phyloP scores from a whole-genome alignment of 1,284 basidiomycete genomes.

The Testicularia cyperi region DNA sequence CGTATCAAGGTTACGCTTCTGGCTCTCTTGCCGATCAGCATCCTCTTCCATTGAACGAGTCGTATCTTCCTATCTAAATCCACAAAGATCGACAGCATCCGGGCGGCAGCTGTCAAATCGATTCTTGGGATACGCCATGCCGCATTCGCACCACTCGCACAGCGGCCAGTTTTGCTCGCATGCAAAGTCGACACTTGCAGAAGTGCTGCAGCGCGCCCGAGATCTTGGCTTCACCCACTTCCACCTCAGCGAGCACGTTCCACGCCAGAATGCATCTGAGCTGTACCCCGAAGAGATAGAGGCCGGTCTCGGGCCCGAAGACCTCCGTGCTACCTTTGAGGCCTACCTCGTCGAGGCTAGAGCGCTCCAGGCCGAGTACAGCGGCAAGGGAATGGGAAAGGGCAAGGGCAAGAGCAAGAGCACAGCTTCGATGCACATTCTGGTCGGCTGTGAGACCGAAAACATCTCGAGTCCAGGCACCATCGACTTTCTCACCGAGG shows the following conservation, averaged over 20 bases:
- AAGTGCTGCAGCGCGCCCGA: constrained; percentile 78
- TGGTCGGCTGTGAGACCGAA: constrained; percentile 93
- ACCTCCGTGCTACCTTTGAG: constrained; percentile 68
- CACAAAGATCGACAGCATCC: too few species aligned
- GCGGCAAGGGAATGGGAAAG: not conserved
- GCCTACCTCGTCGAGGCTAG: constrained; percentile 75
- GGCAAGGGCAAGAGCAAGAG: too few species aligned
- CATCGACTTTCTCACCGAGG: constrained; percentile 63
- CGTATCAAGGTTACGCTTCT: too few species aligned
- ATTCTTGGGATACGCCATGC: constrained; percentile 65
- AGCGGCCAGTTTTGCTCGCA: constrained; percentile 96
- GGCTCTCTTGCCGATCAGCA: too few species aligned
- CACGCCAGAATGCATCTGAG: constrained; percentile 76
- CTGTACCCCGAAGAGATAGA: constrained; percentile 86
- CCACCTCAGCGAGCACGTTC: constrained; percentile 91
- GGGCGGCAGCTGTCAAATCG: too few species aligned
- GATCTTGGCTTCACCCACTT: constrained; percentile 76
- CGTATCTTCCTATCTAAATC: too few species aligned
- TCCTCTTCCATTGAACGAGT: too few species aligned
- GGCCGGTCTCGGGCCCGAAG: constrained; percentile 62
- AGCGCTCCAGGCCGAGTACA: constrained; percentile 66
- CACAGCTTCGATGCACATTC: constrained; percentile 68
- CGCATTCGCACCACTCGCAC: constrained; percentile 80
- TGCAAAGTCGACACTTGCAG: constrained; percentile 74
- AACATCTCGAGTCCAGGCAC: constrained; percentile 72